A percentile compares a stretch with the other conserved stretches of the same genome.
phyloP scores from a whole-genome alignment of 257 asterid species.

The Nemophila menziesii region DNA sequence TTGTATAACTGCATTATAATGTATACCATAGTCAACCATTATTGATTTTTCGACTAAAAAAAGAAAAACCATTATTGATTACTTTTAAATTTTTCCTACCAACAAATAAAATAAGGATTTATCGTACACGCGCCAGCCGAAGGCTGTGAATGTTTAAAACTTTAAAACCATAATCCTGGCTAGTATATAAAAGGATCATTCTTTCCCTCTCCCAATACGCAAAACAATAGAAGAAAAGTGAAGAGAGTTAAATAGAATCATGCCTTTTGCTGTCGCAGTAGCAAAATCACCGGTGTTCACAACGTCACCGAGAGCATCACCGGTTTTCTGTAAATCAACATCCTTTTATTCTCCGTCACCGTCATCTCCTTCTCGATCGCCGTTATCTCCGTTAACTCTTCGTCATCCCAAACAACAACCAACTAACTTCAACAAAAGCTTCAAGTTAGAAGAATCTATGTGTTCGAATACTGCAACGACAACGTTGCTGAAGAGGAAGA shows the following conservation, averaged over 20 bases:
- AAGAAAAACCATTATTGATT: too few species aligned
- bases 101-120: too few species aligned
- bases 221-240: not conserved
- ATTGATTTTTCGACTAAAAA: too few species aligned
- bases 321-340: conserved; percentile 39
- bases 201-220: not conserved
- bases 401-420: conserved; percentile 12
- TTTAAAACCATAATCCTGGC: not conserved
- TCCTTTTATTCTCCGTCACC: conserved; percentile 21
- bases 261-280: conserved; percentile 42
- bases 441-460: conserved; percentile 15
- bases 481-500: conserved; percentile 52
- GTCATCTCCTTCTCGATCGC: conserved; percentile 13
- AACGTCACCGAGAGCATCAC: conserved; percentile 37
- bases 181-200: too few species aligned
- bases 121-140: not conserved
- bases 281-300: conserved; percentile 49
- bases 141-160: not conserved
- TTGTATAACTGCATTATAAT: too few species aligned
- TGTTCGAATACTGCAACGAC: conserved; percentile 13
- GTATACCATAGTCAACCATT: too few species aligned
- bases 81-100: too few species aligned
- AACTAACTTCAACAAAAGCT: conserved; percentile 3
- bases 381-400: conserved; percentile 25
- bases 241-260: not conserved